These are phyloP conservation scores for Acrodontium crateriforme DNA, from an alignment of 2,329 filamentous ascomycete species.

Conservation along the genomic window DNA sequence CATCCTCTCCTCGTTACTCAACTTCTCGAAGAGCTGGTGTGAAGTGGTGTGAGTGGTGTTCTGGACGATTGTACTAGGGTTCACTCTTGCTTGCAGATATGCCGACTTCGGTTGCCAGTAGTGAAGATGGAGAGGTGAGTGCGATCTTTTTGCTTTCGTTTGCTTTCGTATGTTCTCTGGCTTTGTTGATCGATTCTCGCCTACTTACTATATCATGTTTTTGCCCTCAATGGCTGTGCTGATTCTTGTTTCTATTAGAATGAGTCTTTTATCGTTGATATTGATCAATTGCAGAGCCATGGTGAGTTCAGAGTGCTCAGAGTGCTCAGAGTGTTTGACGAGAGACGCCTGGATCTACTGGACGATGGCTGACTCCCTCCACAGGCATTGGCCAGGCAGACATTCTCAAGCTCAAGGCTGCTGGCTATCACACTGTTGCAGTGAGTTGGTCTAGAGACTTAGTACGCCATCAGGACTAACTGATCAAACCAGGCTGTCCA, in stretches of 20 bases:
- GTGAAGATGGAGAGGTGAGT: slow-evolving; percentile 39
- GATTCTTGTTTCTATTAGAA: slow-evolving; percentile 11
- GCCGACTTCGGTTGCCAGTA: slow-evolving; percentile 39
- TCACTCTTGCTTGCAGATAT: slow-evolving; percentile 26
- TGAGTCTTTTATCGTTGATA: slow-evolving; percentile 47
- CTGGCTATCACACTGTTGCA: slow-evolving; percentile 50
- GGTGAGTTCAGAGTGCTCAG: slow-evolving; percentile 26
- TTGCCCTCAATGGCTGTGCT: not conserved
- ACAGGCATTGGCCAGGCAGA: slow-evolving; percentile 49
- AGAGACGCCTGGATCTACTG: not conserved
- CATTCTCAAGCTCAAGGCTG: slow-evolving; percentile 50
- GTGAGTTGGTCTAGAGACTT: too few species aligned
- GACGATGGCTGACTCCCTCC: slow-evolving; percentile 4
- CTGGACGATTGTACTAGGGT: too few species aligned
- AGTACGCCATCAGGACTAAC: not conserved
- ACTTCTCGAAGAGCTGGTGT: too few species aligned
- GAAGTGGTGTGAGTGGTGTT: too few species aligned
- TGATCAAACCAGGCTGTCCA: slow-evolving; percentile 41
- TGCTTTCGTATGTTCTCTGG: too few species aligned
- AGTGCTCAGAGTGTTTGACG: slow-evolving; percentile 1
- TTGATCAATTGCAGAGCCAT: slow-evolving; percentile 52
- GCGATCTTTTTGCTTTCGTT: not conserved
- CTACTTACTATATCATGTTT: not conserved
- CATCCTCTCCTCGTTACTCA: too few species aligned
- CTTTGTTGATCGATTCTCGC: too few species aligned